A percentile compares a stretch with the other conserved stretches of the same genome.
These are phyloP conservation scores for Penicillium crystallinum DNA, from an alignment of 495 filamentous ascomycete species.

Conservation along the genomic window DNA sequence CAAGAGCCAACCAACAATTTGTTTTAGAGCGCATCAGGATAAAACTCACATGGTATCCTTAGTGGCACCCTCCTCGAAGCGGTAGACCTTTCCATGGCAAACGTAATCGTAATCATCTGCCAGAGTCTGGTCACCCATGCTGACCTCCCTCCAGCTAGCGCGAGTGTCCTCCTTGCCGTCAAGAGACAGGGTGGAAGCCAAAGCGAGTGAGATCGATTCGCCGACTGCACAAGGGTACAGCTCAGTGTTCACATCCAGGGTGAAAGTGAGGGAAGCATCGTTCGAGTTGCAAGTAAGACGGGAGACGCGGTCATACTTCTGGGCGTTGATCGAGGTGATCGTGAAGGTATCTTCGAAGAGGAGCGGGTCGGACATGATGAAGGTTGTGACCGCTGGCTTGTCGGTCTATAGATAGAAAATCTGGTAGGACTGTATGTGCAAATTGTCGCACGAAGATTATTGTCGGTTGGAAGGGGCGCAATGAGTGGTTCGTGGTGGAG, in stretches of 20 bases:
- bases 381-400: conserved; percentile 18
- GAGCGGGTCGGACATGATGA: conserved; percentile 65
- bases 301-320: conserved; percentile 92
- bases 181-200: conserved; percentile 78
- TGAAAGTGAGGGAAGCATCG: conserved; percentile 66
- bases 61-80: conserved; percentile 81
- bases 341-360: conserved; percentile 92
- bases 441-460: not conserved
- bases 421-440: not conserved
- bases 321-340: conserved; percentile 66
- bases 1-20: not conserved
- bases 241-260: conserved; percentile 90
- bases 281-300: conserved; percentile 68
- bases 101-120: conserved; percentile 97
- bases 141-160: conserved; percentile 72
- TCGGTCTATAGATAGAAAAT: not conserved
- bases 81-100: conserved; percentile 95
- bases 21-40: not conserved
- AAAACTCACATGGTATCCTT: conserved; percentile 74
- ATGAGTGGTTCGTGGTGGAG: conserved; percentile 3
- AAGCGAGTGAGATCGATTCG: conserved; percentile 69
- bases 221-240: conserved; percentile 71
- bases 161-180: conserved; percentile 69
- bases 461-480: not conserved
- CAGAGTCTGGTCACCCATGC: conserved; percentile 66